These are phyloP conservation scores for Cystobasidium ongulense DNA, from an alignment of 768 basidiomycete species.

Conservation along the genomic window DNA sequence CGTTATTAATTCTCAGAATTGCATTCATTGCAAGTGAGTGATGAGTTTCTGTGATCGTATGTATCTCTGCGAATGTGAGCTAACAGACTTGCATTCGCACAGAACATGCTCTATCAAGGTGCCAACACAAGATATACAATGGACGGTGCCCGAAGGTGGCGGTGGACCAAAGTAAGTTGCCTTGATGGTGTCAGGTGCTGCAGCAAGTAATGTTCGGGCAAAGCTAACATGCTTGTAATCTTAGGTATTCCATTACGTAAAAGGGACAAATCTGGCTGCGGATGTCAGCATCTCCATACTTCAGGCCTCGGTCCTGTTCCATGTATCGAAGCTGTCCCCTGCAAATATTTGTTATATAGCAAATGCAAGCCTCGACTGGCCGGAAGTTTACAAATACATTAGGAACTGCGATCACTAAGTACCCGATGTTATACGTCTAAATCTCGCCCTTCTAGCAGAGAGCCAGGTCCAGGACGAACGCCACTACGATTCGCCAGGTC, in stretches of 20 bases:
- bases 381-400: too few species aligned
- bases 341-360: too few species aligned
- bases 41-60: neutral
- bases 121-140: constrained; percentile 91
- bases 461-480: too few species aligned
- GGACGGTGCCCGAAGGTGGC: constrained; percentile 92
- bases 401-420: too few species aligned
- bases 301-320: too few species aligned
- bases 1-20: constrained; percentile 81
- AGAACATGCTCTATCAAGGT: constrained; percentile 95
- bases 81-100: constrained; percentile 43
- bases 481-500: too few species aligned
- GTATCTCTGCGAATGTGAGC: neutral
- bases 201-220: constrained; percentile 46
- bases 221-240: neutral
- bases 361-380: too few species aligned
- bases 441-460: too few species aligned
- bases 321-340: too few species aligned
- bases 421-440: too few species aligned
- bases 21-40: constrained; percentile 51
- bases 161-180: constrained; percentile 73
- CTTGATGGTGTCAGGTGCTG: neutral
- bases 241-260: constrained; percentile 26
- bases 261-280: too few species aligned
- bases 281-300: too few species aligned